Evolutionary conservation across 1,284 basidiomycete genomes (phyloP).

Genomic region (Microbotryomycetes sp.): DNA sequence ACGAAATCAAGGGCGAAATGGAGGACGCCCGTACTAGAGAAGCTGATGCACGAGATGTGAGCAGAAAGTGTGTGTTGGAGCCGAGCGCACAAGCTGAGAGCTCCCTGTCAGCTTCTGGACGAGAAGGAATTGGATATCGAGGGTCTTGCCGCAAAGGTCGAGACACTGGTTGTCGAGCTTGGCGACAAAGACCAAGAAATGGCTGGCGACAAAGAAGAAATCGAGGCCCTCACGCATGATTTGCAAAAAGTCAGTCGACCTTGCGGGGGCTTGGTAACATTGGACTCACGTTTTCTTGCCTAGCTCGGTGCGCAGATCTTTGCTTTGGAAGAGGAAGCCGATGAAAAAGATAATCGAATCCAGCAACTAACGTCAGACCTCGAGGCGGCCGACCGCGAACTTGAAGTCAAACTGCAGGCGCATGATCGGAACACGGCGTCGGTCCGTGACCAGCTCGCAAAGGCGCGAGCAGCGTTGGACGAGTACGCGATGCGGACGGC

Average conservation of each 20-base stretch:
- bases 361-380: constrained; percentile 44
- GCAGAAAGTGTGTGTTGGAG: constrained; percentile 37
- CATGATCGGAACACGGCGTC: constrained; percentile 62
- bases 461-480: constrained; percentile 42
- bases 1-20: constrained; percentile 68
- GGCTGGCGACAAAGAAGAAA: constrained; percentile 62
- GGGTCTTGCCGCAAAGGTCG: constrained; percentile 58
- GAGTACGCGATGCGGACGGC: constrained; percentile 62
- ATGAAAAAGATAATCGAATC: constrained; percentile 40
- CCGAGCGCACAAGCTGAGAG: background rate
- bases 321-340: constrained; percentile 53
- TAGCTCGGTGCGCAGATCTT: constrained; percentile 52
- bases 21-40: constrained; percentile 61
- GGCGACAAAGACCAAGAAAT: constrained; percentile 63
- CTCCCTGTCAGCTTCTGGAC: constrained; percentile 46
- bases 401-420: constrained; percentile 60
- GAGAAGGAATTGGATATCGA: constrained; percentile 62
- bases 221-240: constrained; percentile 58
- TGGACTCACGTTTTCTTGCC: background rate
- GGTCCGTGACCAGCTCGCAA: constrained; percentile 39
- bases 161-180: constrained; percentile 63
- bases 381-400: constrained; percentile 49
- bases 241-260: constrained; percentile 58
- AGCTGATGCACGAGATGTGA: constrained; percentile 66
- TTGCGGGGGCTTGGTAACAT: background rate